Percentiles rank a stretch among this genome's conserved stretches.
Evolutionary conservation across 306 rosid species (phyloP).

Genomic region (Alnus rubra): DNA sequence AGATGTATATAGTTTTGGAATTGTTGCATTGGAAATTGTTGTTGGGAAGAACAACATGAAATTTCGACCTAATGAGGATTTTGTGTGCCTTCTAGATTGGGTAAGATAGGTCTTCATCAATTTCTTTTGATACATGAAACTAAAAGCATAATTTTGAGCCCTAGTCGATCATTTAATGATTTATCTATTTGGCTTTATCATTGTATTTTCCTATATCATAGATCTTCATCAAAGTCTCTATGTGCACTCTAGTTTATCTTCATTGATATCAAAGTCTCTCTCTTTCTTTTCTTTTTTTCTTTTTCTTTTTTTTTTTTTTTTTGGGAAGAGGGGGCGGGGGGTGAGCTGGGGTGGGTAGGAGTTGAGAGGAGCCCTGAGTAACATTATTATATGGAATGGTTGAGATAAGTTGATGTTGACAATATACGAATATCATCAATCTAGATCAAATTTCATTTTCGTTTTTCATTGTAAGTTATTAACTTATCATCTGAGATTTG

Average conservation of each 20-base stretch:
- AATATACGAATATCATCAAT: too few species aligned
- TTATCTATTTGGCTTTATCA: background rate
- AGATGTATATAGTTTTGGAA: conserved; percentile 66
- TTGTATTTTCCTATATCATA: too few species aligned
- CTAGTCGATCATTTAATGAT: background rate
- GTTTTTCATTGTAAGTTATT: too few species aligned
- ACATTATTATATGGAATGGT: background rate
- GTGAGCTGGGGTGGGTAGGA: too few species aligned
- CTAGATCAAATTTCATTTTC: too few species aligned
- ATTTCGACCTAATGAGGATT: conserved; percentile 43
- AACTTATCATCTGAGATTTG: too few species aligned
- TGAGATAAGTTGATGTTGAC: background rate
- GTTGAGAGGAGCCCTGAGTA: background rate
- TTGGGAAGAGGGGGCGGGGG: too few species aligned
- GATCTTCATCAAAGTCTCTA: background rate
- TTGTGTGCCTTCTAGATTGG: conserved; percentile 65
- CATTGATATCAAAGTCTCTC: too few species aligned
- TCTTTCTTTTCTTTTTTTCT: too few species aligned
- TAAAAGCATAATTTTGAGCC: background rate
- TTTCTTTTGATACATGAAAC: background rate
- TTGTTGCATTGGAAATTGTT: conserved; percentile 55
- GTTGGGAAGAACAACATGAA: conserved; percentile 51
- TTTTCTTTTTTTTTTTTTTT: too few species aligned
- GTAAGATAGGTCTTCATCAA: conserved; percentile 30
- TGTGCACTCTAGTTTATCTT: background rate